Base-by-base conservation (phyloP, 148 eudicot species). In the Silene latifolia region DNA sequence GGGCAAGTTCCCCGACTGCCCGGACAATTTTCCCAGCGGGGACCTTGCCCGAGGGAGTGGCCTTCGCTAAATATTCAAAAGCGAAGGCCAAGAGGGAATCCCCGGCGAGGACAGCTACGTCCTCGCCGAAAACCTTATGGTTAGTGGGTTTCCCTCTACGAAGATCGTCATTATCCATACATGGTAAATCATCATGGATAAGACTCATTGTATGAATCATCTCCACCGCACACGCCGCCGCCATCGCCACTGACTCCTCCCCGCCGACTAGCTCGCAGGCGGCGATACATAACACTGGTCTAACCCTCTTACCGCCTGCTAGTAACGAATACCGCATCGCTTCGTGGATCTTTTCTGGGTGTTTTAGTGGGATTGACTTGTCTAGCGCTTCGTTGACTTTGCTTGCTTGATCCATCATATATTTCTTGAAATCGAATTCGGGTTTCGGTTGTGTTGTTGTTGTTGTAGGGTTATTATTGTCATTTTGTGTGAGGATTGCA, bases 171-270 rank as follows among this genome's bases (percentile, higher is more conserved):
- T 90, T 87, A 64, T 90, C 95, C 95, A 90, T 86, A n/a, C 91
- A 90, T 0, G 95, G 95, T 11, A 90, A 84, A 66, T 90, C 91
- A 29, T 90, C 95, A 46, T 88, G 91, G 51, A 90, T 87, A 0
- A 90, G 71, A 0, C 91, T 88, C 95, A 90, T 90, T 23, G 91
- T 88, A 69, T 90, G 95, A 10, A 90, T 90, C 95, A 90, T 88
- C 74, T 90, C 95, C 8, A 86, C 87, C 3, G 91, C 91, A 54
- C 95, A 90, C 14, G 95, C 91, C 13, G 89, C 80, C 8, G 90
- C 80, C 89, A 90, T 90, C 10, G 90, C 89, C 11, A 83, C 39
- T 1, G 84, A 35, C 19, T 76, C 76, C n/a, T 64, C 69, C 4
- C 95, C 95, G 15, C 91, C 91, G 17, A 90, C 91, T 0, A 88